Conservation (phyloP, 305 asterid species). For the Caryopteris hybrid region DNA sequence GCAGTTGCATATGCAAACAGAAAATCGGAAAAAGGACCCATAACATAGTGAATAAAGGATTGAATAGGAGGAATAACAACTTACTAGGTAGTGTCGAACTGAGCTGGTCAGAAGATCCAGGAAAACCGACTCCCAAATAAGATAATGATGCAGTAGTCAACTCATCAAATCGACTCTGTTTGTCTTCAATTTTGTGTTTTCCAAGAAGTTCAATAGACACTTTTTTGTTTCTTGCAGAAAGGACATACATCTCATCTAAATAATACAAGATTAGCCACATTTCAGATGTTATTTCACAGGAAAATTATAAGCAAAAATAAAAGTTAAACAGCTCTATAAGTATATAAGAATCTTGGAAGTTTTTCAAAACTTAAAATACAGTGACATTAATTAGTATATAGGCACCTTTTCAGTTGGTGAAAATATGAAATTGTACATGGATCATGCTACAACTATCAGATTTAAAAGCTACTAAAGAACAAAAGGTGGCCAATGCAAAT, state of each 20-base stretch:
- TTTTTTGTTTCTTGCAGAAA: constrained; percentile 81
- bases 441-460: constrained; percentile 1
- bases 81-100: constrained; percentile 68
- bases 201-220: constrained; percentile 87
- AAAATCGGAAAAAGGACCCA: background rate
- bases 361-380: background rate
- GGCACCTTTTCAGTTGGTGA: background rate
- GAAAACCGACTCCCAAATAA: constrained; percentile 67
- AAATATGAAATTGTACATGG: background rate
- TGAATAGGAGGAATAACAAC: constrained; percentile 19
- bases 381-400: background rate
- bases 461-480: background rate
- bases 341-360: background rate
- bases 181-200: constrained; percentile 75
- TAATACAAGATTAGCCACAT: constrained; percentile 15
- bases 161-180: constrained; percentile 76
- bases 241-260: constrained; percentile 97
- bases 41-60: background rate
- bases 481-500: background rate
- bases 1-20: too few relatives aligned
- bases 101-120: constrained; percentile 47
- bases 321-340: background rate
- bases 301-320: background rate
- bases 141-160: constrained; percentile 73
- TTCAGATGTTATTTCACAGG: constrained; percentile 6